Base-by-base conservation (phyloP, 2,329 filamentous ascomycete species). In the Rutstroemia sp. region DNA sequence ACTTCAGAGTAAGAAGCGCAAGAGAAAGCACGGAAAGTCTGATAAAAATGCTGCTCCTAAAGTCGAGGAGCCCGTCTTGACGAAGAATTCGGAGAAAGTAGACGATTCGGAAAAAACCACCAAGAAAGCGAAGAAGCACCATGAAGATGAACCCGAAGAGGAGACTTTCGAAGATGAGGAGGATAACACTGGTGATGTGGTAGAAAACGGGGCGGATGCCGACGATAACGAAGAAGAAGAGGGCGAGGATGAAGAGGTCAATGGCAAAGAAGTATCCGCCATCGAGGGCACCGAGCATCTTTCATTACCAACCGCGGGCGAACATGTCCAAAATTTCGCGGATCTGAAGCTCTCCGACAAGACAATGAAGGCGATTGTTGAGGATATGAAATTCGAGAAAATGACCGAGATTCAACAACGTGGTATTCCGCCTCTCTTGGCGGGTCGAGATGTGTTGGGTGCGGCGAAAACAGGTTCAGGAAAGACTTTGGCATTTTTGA, bases 371-470 rank as follows among this genome's bases (percentile, higher is more conserved):
- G 92, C 91, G 8, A 91, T 96, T 16, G 65, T 67, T 69, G 75
- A 85, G 57, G 89, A 88, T 61, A 97, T 99, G 92, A 88, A 88
- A 14, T 96, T 97, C 70, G 86, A 88, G 68, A 92, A 80, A 48
- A 96, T 99, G 92, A 97, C 94, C 0, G 89, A 94, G 71, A 96
- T 97, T 64, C 94, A 97, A 73, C 82, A 84, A 65, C 81, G 88
- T 69, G 87, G 87, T 12, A 96, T 97, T 56, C 92, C 92, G 4
- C 91, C 92, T 19, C 77, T 95, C 48, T 78, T 97, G 58, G 90
- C 92, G 44, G 94, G 94, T 61, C 86, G 88, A 69, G 92, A 97
- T 74, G 89, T 97, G 21, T 81, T 99, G 46, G 94, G 94, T 66
- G 92, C 92, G 34, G 94, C 94, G 51, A 97, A 97, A 78, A 96